Percentiles rank a stretch among this genome's conserved stretches.
Evolutionary conservation across 352 stramenopile genomes (phyloP).

Genomic region (Globisporangium spiculum): DNA sequence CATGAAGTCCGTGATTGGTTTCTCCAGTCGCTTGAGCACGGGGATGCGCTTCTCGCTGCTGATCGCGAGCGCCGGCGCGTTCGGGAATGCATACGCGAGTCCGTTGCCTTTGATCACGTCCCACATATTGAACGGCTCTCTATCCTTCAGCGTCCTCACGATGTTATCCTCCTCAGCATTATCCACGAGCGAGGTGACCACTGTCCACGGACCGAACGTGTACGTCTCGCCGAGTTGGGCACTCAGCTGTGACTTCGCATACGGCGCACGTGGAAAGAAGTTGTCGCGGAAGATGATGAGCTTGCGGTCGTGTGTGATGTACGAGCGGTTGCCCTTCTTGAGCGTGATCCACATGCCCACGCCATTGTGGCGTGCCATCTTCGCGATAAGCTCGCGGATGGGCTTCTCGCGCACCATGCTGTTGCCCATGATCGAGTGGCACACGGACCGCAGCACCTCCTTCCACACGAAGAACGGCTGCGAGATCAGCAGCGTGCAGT

Average conservation of each 20-base stretch:
- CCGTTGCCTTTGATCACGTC: slow-evolving; percentile 47
- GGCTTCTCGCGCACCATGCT: slow-evolving; percentile 86
- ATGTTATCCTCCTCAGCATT: slow-evolving; percentile 15
- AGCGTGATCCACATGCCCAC: slow-evolving; percentile 76
- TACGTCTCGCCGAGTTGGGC: slow-evolving; percentile 40
- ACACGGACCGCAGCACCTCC: slow-evolving; percentile 79
- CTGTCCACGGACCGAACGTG: slow-evolving; percentile 54
- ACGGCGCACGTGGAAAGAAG: slow-evolving; percentile 48
- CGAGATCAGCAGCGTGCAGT: slow-evolving; percentile 44
- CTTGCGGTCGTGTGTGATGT: slow-evolving; percentile 55
- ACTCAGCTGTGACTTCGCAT: slow-evolving; percentile 18
- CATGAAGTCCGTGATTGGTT: slow-evolving; percentile 72
- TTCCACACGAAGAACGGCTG: slow-evolving; percentile 88
- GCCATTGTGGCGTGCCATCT: slow-evolving; percentile 50
- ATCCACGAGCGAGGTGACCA: slow-evolving; percentile 35
- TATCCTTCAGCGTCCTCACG: slow-evolving; percentile 24
- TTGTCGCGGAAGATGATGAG: slow-evolving; percentile 81
- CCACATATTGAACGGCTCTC: slow-evolving; percentile 50
- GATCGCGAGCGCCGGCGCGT: slow-evolving; percentile 50
- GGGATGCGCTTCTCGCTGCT: slow-evolving; percentile 51
- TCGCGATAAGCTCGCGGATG: slow-evolving; percentile 69
- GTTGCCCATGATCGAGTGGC: slow-evolving; percentile 76
- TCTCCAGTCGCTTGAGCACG: slow-evolving; percentile 58
- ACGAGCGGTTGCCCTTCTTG: slow-evolving; percentile 82
- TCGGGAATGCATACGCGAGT: slow-evolving; percentile 63